Evolutionary conservation across 75 land plant genomes (phyloP).

Genomic region (Cupressus sempervirens): DNA sequence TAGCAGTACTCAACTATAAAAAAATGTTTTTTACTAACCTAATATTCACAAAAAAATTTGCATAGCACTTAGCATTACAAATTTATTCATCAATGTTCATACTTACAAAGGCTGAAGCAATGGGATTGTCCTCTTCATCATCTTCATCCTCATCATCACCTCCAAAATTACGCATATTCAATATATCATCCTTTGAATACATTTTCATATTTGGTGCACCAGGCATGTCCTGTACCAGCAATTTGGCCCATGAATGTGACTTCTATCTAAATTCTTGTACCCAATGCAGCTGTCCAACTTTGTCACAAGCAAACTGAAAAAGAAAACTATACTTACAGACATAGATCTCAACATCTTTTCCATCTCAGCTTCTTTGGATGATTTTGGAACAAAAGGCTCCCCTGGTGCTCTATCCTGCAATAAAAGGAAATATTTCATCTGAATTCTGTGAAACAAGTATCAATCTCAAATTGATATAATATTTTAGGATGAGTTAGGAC

Average conservation of each 20-base stretch:
- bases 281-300: neutral
- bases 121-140: conserved; percentile 77
- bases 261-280: neutral
- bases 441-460: neutral
- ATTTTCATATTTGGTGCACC: conserved; percentile 96
- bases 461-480: neutral
- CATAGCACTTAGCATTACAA: neutral
- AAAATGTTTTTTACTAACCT: neutral
- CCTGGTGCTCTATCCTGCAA: conserved; percentile 82
- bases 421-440: neutral
- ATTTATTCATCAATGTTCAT: neutral
- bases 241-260: neutral
- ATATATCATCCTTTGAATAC: conserved; percentile 87
- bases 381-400: conserved; percentile 74
- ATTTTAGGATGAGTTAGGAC: neutral
- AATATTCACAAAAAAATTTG: neutral
- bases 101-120: conserved; percentile 44
- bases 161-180: conserved; percentile 47
- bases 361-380: conserved; percentile 97
- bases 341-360: conserved; percentile 79
- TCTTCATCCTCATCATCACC: conserved; percentile 77
- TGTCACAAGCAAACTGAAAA: neutral
- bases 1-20: neutral
- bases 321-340: conserved; percentile 50
- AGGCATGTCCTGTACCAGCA: conserved; percentile 77